Percentiles rank a stretch among this genome's conserved stretches.
phyloP scores from a whole-genome alignment of 352 stramenopile species.

The Thraustotheca clavata region DNA sequence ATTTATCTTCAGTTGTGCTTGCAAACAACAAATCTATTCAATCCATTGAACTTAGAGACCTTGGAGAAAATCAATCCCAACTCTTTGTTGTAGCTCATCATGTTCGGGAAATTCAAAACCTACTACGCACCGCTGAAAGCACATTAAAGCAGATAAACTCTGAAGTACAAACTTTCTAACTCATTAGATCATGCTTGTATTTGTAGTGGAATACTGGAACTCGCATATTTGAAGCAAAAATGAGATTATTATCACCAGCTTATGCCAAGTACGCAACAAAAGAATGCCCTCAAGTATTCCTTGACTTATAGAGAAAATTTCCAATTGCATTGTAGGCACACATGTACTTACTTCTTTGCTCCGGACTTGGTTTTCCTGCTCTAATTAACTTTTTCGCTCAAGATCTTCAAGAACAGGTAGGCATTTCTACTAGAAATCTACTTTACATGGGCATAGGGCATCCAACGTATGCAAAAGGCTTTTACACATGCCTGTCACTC shows the following conservation, averaged over 20 bases:
- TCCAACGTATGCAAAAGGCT: slow-evolving; percentile 9
- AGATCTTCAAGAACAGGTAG: slow-evolving; percentile 13
- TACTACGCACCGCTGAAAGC: not conserved
- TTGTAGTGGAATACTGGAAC: slow-evolving; percentile 11
- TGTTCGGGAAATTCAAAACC: slow-evolving; percentile 2
- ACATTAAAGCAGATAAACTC: slow-evolving; percentile 11
- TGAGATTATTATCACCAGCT: not conserved
- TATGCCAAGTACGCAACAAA: slow-evolving; percentile 5
- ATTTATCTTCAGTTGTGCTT: not conserved
- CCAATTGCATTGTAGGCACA: not conserved
- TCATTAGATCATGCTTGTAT: not conserved
- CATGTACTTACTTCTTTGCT: slow-evolving; percentile 16
- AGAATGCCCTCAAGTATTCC: slow-evolving; percentile 4
- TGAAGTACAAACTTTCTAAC: not conserved
- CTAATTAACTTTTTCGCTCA: slow-evolving; percentile 11
- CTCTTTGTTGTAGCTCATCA: slow-evolving; percentile 19
- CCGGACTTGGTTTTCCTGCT: slow-evolving; percentile 7
- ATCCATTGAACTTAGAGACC: not conserved
- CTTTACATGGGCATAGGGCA: not conserved
- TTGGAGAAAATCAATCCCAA: not conserved
- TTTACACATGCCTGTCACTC: slow-evolving; percentile 11
- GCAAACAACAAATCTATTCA: not conserved
- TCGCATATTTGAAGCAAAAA: slow-evolving; percentile 12
- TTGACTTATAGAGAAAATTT: not conserved
- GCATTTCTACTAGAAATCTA: not conserved